Conservation (phyloP, 768 basidiomycete species). For the Boletus bicolor region DNA sequence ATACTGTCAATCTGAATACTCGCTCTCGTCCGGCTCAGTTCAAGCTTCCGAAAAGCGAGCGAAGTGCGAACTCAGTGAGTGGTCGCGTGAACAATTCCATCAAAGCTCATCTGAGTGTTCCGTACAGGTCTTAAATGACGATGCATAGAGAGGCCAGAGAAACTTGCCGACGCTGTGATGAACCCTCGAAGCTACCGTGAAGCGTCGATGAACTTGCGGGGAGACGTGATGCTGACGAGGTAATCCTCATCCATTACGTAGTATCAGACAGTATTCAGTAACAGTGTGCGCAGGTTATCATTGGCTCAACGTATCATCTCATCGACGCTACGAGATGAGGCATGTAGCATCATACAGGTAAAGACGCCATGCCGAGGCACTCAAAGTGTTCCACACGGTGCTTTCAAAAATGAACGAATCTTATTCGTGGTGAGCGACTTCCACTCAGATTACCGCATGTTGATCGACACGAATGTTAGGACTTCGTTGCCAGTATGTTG, state of each 20-base stretch:
- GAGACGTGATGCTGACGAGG: background rate
- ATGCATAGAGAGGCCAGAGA: background rate
- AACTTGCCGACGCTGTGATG: background rate
- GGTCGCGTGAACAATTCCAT: background rate
- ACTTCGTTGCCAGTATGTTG: background rate
- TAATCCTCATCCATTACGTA: no score
- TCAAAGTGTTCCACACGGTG: background rate
- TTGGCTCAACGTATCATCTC: no score
- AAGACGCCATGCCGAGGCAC: background rate
- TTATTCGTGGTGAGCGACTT: background rate
- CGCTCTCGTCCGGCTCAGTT: background rate
- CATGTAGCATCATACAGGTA: no score
- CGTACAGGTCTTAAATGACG: background rate
- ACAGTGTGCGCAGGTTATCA: no score
- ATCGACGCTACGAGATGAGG: no score
- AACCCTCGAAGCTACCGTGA: background rate
- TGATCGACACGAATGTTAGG: background rate
- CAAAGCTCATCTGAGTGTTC: background rate
- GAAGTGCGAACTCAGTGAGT: background rate
- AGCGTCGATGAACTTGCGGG: background rate
- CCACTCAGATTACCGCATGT: no score
- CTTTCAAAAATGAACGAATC: constrained; percentile 1
- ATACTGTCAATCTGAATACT: no score
- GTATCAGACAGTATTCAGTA: no score
- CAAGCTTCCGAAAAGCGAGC: background rate